A percentile compares a stretch with the other conserved stretches of the same genome.
Conservation (phyloP, 176 grass and related monocot species). For the Cocos nucifera region DNA sequence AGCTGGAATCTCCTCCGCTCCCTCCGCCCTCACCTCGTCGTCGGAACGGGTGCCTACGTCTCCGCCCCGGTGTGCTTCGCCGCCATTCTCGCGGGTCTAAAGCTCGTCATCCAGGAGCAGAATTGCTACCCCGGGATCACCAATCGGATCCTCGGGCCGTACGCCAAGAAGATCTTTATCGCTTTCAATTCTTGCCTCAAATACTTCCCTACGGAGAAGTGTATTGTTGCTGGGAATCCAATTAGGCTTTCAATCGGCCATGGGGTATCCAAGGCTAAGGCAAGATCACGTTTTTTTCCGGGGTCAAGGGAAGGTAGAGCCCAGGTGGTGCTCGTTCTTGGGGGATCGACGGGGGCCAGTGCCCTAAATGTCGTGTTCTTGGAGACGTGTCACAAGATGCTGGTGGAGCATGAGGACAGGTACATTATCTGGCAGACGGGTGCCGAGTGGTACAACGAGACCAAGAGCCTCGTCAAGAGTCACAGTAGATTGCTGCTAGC, state of each 20-base stretch:
- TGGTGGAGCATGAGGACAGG: no score
- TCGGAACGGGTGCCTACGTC: conserved; percentile 58
- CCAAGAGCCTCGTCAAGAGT: no score
- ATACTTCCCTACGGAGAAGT: conserved; percentile 53
- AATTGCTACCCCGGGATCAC: conserved; percentile 49
- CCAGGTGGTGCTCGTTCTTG: no score
- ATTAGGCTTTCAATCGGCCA: conserved; percentile 41
- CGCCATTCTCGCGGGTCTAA: conserved; percentile 38
- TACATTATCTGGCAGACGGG: no score
- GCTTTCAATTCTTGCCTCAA: conserved; percentile 77
- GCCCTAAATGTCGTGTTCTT: no score
- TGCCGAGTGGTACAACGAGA: no score
- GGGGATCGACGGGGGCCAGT: no score
- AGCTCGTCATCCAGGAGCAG: conserved; percentile 90
- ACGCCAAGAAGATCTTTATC: conserved; percentile 54
- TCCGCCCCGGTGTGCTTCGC: conserved; percentile 49
- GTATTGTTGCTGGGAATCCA: conserved; percentile 73
- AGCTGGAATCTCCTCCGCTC: conserved; percentile 29
- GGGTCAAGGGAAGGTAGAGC: not conserved
- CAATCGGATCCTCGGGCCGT: conserved; percentile 40
- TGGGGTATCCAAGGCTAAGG: conserved; percentile 31
- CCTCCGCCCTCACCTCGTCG: conserved; percentile 44
- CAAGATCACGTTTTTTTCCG: no score
- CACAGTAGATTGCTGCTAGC: no score
- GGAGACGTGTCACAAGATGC: no score